Evolutionary conservation across 2,329 filamentous ascomycete genomes (phyloP), one percentile per base, ranked within the genome.

Genomic region (Curvularia sp.): DNA sequence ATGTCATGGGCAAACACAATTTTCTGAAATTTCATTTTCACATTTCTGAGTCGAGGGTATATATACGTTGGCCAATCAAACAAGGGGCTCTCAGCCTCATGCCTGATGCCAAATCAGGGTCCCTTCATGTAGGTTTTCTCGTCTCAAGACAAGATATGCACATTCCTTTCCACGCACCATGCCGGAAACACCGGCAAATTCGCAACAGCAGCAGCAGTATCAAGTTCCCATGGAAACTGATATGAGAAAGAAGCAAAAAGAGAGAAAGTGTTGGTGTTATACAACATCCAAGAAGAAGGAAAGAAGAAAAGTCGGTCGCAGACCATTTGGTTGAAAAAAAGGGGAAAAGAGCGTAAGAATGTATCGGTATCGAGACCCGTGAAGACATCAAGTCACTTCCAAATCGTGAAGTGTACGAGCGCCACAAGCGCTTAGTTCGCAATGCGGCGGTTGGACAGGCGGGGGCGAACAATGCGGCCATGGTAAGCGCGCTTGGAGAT

Each of bases 401-500:
- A 15, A 8, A 22, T 10, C 24, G 35, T 38, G 5, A 18, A 51
- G 18, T 9, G 8, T 22, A 8, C 10, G 13, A 35, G 50, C 24
- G 30, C 49, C 12, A 39, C 33, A 24, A 26, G 13, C 43, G 30
- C 44, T 49, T 58, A 63, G 48, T 55, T 18, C 30, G 28, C 49
- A 30, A 52, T 33, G 31, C 44, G 58, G 28, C 47, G 57, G 59
- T 52, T 52, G 22, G 48, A 49, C 43, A 63, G 62, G 48, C 60
- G 58, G 24, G 70, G 69, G 49, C 70, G 72, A 15, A 69, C 69
- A 52, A 75, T 55, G 33, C 75, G 71, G 22, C 72, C 72, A 47
- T 71, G 67, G 67, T 70, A 71, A 7, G 62, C 62, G 31, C 73
- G 67, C 68, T 74, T 75, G 30, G 61, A 51, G 57, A 82, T 79